phyloP scores from a whole-genome alignment of 306 rosid genomes.

The Clitoria ternatea region DNA sequence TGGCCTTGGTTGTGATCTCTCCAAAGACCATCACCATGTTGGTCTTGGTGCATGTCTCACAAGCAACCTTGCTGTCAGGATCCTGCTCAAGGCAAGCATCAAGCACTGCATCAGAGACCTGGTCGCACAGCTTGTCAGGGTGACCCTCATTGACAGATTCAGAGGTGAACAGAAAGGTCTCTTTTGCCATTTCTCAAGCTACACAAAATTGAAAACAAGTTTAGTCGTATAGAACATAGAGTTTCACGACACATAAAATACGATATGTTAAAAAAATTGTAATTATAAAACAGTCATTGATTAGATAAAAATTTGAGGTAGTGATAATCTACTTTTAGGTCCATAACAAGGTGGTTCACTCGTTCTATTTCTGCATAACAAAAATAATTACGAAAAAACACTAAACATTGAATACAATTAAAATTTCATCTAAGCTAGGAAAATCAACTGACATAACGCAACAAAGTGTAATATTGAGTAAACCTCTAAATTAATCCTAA shows the following conservation, averaged over 20 bases:
- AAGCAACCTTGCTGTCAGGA: slow-evolving; percentile 14
- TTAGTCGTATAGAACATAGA: not conserved
- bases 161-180: slow-evolving; percentile 32
- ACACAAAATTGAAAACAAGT: not conserved
- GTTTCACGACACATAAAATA: not conserved
- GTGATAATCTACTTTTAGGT: not conserved
- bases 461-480: not conserved
- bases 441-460: not conserved
- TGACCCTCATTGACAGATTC: slow-evolving; percentile 54
- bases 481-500: too few relatives aligned
- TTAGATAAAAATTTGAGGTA: not conserved
- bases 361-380: not conserved
- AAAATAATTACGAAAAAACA: not conserved
- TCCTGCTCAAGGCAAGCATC: slow-evolving; percentile 15
- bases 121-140: slow-evolving; percentile 49
- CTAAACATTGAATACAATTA: not conserved
- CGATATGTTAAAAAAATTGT: not conserved
- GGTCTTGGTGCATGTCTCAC: slow-evolving; percentile 13
- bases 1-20: slow-evolving; percentile 45
- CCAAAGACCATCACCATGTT: slow-evolving; percentile 22
- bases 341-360: not conserved
- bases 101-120: slow-evolving; percentile 7
- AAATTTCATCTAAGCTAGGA: not conserved
- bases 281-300: not conserved
- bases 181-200: not conserved